Base-by-base conservation (phyloP, 164 flowering plant species). In the Aristolochia fimbriata region DNA sequence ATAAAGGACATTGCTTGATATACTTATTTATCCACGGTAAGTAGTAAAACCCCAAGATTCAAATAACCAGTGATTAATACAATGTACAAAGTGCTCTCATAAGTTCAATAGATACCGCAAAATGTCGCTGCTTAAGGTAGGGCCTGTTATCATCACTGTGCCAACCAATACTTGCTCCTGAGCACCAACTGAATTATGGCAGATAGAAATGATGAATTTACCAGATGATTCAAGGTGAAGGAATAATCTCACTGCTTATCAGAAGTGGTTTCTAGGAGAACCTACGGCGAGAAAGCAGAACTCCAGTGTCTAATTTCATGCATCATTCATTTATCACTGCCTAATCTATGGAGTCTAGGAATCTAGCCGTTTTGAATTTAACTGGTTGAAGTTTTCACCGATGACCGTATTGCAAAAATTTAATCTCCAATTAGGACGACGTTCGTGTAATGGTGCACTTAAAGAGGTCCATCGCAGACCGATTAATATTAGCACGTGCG, bases 101-200 rank as follows among this genome's bases (percentile, higher is more conserved):
- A 59, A 62, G 59, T 55, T 10, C 20, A 10, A 47, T 63, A 77
- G 80, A 17, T 61, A 93, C 97, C 79, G 96, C 79, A 64, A 81
- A 90, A 54, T 83, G 78, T 31, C 97, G 76, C 58, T 93, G 99
- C 65, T 83, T 85, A 20, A 93, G 92, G 78, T 91, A 91, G 47
- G 88, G 80, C 64, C 89, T 73, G 62, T 91, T 91, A 65, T 94
- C 96, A 82, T 94, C 99, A 74, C 99, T 91, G 59, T 94, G 99
- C 99, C 97, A 94, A 33, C 99, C 99, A 62, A 94, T 94, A 75
- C 85, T 85, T 57, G 99, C 85, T 69, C 97, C 99, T 73, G 61
- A 79, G 37, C 67, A 64, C 99, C 99, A 94, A 72, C 99, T 93
- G 78, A 51, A 57, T 57, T 24, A 64, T 58, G 45, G 41, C 4